Base-by-base conservation (phyloP, 2,329 filamentous ascomycete species). In the Fusarium pilosicola region DNA sequence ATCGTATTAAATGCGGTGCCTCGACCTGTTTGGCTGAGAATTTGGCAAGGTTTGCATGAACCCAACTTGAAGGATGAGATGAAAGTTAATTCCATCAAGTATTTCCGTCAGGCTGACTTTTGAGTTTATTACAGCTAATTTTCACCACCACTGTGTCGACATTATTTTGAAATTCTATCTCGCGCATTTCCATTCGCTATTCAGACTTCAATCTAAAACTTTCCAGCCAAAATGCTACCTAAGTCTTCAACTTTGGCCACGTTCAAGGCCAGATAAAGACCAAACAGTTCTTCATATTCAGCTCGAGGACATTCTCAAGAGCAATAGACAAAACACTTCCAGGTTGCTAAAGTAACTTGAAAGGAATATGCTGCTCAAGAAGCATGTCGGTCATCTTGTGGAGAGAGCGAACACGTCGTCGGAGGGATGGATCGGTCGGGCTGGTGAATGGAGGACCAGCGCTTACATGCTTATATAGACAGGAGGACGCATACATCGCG, bases 291-390 rank as follows among this genome's bases (percentile, higher is more conserved):
- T 36, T 36, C 34, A 36, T 36, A 9, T 17, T 36, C 15, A 17
- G 15, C 34, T 36, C 15, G 7, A 36, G 15, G 3, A 4, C 0
- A 36, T 36, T 15, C 8, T 36, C 34, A 36, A 17, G 1, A 36
- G 7, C 34, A 9, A 15, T 0, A 36, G 1, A 2, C 1, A 4
- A 36, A 17, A 36, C 4, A 36, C 14, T 17, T 8, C 34, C 3
- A 17, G 34, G 0, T 9, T 36, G 1, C 3, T 36, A 36, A 9
- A 17, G 14, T 36, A 1, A 36, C 15, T 36, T 1, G 15, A 36
- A 3, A 17, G 34, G 15, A 36, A 36, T 7, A 36, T 36, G 1
- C 0, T 36, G 3, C 1, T 17, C 34, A 9, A 36, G 34, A 9
- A 36, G 34, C 0, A 36, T 0, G 1, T 36, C 34, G 34, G 15